Percentiles rank a stretch among this genome's conserved stretches.
These are phyloP conservation scores for Cytospora chrysosperma DNA, from an alignment of 2,329 filamentous ascomycete genomes.

Conservation along the genomic window DNA sequence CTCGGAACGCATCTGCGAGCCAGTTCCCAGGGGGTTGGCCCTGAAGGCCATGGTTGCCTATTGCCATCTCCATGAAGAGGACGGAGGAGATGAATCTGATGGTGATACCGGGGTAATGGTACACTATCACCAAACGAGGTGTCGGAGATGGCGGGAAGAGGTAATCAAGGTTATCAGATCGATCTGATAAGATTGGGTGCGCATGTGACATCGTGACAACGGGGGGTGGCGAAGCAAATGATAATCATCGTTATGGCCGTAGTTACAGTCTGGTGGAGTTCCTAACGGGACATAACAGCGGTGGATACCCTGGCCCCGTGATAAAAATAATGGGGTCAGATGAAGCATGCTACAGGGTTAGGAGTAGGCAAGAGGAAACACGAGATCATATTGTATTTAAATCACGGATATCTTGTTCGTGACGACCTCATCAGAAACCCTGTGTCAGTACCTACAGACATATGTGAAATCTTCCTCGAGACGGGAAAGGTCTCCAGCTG, in stretches of 20 bases:
- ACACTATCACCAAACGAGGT: neutral
- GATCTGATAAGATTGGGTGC: conserved; percentile 21
- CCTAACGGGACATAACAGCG: neutral
- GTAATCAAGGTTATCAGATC: conserved; percentile 11
- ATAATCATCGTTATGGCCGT: neutral
- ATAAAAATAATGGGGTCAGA: neutral
- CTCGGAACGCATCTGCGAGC: neutral
- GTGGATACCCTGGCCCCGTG: too few relatives aligned
- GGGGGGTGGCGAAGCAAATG: neutral
- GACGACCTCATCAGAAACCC: too few relatives aligned
- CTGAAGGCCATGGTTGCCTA: neutral
- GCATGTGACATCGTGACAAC: neutral
- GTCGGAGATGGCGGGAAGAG: conserved; percentile 1
- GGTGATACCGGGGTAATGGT: neutral
- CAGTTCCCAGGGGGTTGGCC: neutral
- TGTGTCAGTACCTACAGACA: too few relatives aligned
- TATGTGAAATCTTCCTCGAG: too few relatives aligned
- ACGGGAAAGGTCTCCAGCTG: too few relatives aligned
- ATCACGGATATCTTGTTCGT: too few relatives aligned
- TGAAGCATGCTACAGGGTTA: neutral
- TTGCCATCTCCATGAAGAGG: neutral
- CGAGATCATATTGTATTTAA: too few relatives aligned
- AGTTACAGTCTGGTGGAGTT: fast-evolving
- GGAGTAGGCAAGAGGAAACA: neutral
- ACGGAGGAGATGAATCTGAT: neutral